Base-by-base conservation (phyloP, 2,329 filamentous ascomycete species). In the Claviceps sp. region DNA sequence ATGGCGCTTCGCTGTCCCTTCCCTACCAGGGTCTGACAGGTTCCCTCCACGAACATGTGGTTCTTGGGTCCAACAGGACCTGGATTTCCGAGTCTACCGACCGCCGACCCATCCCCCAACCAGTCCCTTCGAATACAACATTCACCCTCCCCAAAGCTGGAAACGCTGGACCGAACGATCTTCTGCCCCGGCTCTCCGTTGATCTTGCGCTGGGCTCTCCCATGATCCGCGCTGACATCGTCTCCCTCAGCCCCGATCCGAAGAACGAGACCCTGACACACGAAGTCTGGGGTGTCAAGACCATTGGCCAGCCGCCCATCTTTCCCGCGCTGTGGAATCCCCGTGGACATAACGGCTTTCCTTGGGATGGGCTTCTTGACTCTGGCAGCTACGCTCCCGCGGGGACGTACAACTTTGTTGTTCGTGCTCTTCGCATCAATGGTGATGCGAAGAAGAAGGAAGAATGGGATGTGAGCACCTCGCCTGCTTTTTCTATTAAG, bases 371-470 rank as follows among this genome's bases (percentile, higher is more conserved):
- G 10, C 63, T 64, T 50, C 62, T 80, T 5, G 64, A 65, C 0
- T 68, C 73, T 10, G 75, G 74, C 14, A 65, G 58, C 1, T 77
- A 73, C 54, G 76, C 69, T 2, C 71, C 74, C 0, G 64, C 68
- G 0, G 77, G 76, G 10, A 58, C 60, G 34, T 80, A 81, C 62
- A 73, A 71, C 60, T 65, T 80, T 49, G 65, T 66, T 1, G 65
- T 77, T 34, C 69, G 69, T 52, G 72, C 75, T 2, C 61, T 80
- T 56, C 70, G 69, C 54, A 70, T 80, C 54, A 77, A 74, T 58
- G 77, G 77, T 5, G 67, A 80, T 52, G 61, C 64, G 38, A 61
- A 64, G 14, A 65, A 70, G 51, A 54, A 64, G 1, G 62, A 61
- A 4, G 73, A 80, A 47, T 80, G 75, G 63, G 75, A 79, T 26